phyloP scores from a whole-genome alignment of 2,329 filamentous ascomycete genomes.

The Xylariaceae sp. region DNA sequence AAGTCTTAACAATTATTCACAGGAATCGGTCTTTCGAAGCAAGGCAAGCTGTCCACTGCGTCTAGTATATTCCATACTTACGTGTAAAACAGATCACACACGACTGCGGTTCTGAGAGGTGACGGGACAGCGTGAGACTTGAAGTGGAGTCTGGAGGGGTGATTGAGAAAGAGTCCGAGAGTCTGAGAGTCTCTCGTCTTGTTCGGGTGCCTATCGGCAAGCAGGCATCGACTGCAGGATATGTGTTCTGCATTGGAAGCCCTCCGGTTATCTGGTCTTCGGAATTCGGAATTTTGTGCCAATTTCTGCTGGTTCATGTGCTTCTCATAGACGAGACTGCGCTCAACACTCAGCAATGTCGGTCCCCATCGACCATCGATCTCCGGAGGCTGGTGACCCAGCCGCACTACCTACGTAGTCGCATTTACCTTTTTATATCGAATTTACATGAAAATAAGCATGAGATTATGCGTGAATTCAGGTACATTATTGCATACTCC shows the following conservation, averaged over 20 bases:
- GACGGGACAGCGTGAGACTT: background rate
- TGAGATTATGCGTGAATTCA: too few relatives aligned
- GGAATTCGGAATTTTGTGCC: background rate
- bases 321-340: background rate
- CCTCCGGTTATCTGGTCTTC: background rate
- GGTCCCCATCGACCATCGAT: background rate
- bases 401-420: too few relatives aligned
- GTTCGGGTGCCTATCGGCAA: background rate
- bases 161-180: background rate
- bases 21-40: background rate
- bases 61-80: background rate
- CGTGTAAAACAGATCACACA: background rate
- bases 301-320: background rate
- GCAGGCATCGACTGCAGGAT: background rate
- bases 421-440: too few relatives aligned
- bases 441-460: too few relatives aligned
- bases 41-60: background rate
- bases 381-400: background rate
- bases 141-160: background rate
- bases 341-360: background rate
- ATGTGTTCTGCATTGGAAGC: background rate
- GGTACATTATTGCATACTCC: too few relatives aligned
- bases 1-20: background rate
- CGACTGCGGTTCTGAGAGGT: background rate
- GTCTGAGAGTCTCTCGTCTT: background rate